Percentiles rank a stretch among this genome's conserved stretches.
Evolutionary conservation across 2,329 filamentous ascomycete species (phyloP).

Genomic region (Clarireedia hainanense): DNA sequence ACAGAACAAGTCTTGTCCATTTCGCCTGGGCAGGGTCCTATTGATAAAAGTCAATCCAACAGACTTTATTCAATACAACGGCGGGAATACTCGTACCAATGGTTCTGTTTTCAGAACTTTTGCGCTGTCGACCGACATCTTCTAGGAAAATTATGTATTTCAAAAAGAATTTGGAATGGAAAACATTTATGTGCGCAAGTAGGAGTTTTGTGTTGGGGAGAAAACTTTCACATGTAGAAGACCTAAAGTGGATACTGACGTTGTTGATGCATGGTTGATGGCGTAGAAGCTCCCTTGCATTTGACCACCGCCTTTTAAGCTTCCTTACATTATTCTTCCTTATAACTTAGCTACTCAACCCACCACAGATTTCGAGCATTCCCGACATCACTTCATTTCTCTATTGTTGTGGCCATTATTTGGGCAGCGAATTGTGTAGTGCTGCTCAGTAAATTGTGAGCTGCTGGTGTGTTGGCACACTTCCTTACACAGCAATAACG

Average conservation of each 20-base stretch:
- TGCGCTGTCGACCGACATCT: slow-evolving; percentile 1
- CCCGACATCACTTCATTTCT: too few species aligned
- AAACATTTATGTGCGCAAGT: neutral
- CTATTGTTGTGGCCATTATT: too few species aligned
- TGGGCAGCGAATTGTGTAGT: too few species aligned
- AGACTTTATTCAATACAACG: neutral
- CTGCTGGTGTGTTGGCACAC: too few species aligned
- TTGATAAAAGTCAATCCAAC: neutral
- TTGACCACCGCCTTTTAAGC: neutral
- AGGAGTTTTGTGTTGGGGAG: neutral
- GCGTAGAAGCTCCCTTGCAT: neutral
- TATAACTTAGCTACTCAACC: neutral
- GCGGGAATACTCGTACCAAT: neutral
- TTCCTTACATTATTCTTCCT: neutral
- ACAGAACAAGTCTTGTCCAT: slow-evolving; percentile 55
- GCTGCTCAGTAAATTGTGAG: too few species aligned
- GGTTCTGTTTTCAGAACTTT: slow-evolving; percentile 6
- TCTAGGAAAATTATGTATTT: neutral
- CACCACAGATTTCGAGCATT: too few species aligned
- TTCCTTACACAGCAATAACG: too few species aligned
- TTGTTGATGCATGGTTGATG: neutral
- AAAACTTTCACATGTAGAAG: slow-evolving; percentile 2
- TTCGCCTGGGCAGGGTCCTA: slow-evolving; percentile 38
- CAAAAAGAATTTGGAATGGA: neutral
- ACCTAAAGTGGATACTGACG: slow-evolving; percentile 3